phyloP scores from a whole-genome alignment of 2,329 filamentous ascomycete species.

The Incumbomyces delicatus region DNA sequence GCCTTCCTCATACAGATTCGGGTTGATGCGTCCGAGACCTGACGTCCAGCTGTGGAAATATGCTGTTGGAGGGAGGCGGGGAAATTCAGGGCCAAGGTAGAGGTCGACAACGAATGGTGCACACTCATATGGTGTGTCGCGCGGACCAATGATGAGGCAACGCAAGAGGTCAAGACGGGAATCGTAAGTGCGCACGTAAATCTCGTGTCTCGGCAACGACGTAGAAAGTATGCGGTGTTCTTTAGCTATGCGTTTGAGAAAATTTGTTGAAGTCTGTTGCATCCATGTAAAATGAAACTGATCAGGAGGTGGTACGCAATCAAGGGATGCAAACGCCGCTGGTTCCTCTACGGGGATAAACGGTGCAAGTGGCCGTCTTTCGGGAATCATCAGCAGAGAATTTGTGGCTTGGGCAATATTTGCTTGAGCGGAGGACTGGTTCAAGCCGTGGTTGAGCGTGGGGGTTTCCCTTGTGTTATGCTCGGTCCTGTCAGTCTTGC shows the following conservation, averaged over 20 bases:
- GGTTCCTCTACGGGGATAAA: conserved; percentile 17
- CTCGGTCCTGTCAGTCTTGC: conserved; percentile 8
- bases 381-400: neutral
- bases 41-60: conserved; percentile 52
- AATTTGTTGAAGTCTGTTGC: conserved; percentile 23
- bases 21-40: conserved; percentile 46
- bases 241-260: conserved; percentile 43
- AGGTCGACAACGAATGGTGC: conserved; percentile 54
- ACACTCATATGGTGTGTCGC: conserved; percentile 51
- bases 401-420: neutral
- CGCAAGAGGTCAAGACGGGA: conserved; percentile 49
- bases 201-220: conserved; percentile 42
- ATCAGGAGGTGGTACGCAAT: conserved; percentile 33
- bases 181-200: conserved; percentile 52
- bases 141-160: conserved; percentile 48
- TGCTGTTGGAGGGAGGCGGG: conserved; percentile 42
- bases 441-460: too few species aligned
- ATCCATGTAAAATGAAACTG: conserved; percentile 27
- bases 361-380: neutral
- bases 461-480: neutral
- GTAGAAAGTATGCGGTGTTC: conserved; percentile 49
- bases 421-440: neutral
- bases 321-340: conserved; percentile 30
- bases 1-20: conserved; percentile 54
- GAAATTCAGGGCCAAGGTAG: conserved; percentile 41